phyloP scores from a whole-genome alignment of 2,329 filamentous ascomycete species.

The Cercospora nicotianae region DNA sequence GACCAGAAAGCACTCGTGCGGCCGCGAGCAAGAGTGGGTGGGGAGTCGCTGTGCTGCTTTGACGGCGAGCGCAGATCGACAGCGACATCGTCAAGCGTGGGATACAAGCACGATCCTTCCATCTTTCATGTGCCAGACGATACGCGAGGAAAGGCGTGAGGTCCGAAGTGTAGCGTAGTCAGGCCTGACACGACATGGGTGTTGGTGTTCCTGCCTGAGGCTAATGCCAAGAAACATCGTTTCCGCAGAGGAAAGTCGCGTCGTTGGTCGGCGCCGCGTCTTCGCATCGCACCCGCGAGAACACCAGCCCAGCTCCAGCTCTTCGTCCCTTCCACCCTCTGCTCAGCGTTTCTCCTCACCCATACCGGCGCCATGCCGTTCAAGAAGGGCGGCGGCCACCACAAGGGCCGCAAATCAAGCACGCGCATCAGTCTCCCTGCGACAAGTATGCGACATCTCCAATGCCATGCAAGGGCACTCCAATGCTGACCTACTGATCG shows the following conservation, averaged over 20 bases:
- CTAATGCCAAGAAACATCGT: neutral
- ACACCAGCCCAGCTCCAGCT: neutral
- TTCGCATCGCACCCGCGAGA: neutral
- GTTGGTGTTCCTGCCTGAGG: neutral
- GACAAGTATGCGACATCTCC: conserved; percentile 18
- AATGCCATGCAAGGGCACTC: conserved; percentile 12
- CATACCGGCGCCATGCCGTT: conserved; percentile 29
- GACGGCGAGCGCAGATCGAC: neutral
- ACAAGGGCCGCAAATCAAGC: conserved; percentile 28
- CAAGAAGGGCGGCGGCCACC: conserved; percentile 31
- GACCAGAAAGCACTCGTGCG: neutral
- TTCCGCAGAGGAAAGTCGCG: neutral
- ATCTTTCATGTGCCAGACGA: neutral
- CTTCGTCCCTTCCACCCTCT: neutral
- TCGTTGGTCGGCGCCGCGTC: neutral
- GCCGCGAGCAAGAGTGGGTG: neutral
- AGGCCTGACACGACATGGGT: neutral
- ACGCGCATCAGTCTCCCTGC: conserved; percentile 27
- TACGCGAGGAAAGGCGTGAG: neutral
- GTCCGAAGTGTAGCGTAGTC: neutral
- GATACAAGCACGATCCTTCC: neutral
- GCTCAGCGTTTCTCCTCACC: neutral
- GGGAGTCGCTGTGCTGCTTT: neutral
- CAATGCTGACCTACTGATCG: conserved; percentile 9
- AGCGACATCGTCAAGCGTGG: neutral